These are phyloP conservation scores for Phyllosticta capitalensis DNA, from an alignment of 2,329 filamentous ascomycete genomes.

Conservation along the genomic window DNA sequence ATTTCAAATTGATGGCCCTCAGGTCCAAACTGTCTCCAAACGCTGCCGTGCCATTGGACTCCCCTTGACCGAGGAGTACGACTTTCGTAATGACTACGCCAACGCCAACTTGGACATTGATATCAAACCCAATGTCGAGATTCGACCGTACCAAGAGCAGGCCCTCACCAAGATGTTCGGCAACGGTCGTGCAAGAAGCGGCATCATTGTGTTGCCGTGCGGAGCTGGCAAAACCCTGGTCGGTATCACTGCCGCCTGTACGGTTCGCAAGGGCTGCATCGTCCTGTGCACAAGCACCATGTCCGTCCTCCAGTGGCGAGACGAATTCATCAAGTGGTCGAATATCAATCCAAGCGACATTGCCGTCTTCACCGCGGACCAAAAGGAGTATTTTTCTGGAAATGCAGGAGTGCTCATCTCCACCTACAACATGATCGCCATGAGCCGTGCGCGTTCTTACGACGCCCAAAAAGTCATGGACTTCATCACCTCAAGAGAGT, in stretches of 20 bases:
- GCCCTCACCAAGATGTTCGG: slow-evolving; percentile 99
- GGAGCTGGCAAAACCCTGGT: slow-evolving; percentile 96
- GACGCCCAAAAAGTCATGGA: slow-evolving; percentile 98
- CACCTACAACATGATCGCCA: slow-evolving; percentile 98
- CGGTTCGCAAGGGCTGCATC: slow-evolving; percentile 92
- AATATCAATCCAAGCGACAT: slow-evolving; percentile 92
- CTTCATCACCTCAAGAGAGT: slow-evolving; percentile 79
- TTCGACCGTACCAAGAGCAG: slow-evolving; percentile 93
- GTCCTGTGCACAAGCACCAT: slow-evolving; percentile 95
- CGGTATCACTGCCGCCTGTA: slow-evolving; percentile 96
- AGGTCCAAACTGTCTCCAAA: slow-evolving; percentile 80
- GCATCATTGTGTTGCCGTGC: slow-evolving; percentile 93
- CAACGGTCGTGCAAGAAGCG: slow-evolving; percentile 92
- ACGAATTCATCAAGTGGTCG: slow-evolving; percentile 98
- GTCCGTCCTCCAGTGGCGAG: slow-evolving; percentile 94
- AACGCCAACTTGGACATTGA: slow-evolving; percentile 94
- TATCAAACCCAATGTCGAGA: slow-evolving; percentile 77
- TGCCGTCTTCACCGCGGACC: slow-evolving; percentile 87
- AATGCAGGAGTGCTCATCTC: slow-evolving; percentile 95
- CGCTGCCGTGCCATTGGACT: slow-evolving; percentile 78
- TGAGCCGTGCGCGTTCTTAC: slow-evolving; percentile 75
- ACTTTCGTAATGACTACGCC: slow-evolving; percentile 82
- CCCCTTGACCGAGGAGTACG: slow-evolving; percentile 91
- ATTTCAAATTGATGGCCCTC: slow-evolving; percentile 77
- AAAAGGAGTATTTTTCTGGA: slow-evolving; percentile 75